phyloP scores from a whole-genome alignment of 768 basidiomycete species.

The Peribolospora kevripleyi region DNA sequence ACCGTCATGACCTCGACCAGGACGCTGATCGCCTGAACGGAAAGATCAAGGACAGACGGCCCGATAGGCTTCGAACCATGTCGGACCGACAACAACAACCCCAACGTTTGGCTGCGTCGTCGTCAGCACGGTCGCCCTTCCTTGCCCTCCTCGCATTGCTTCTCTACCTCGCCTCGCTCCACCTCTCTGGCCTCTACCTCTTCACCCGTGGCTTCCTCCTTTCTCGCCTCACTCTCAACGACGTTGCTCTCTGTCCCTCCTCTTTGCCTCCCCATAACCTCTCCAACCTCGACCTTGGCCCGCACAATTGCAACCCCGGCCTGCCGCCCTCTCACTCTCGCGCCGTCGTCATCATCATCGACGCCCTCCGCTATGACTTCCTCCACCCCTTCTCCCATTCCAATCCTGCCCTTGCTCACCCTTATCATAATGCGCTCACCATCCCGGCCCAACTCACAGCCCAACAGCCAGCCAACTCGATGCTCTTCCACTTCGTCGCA shows the following conservation, averaged over 20 bases:
- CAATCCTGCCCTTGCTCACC: conserved; percentile 22
- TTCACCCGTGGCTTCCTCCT: conserved; percentile 82
- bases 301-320: conserved; percentile 5
- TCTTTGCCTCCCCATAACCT: background rate
- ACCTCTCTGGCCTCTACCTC: conserved; percentile 56
- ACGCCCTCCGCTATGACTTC: conserved; percentile 84
- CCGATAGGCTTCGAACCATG: background rate
- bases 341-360: conserved; percentile 66
- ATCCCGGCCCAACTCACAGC: conserved; percentile 49
- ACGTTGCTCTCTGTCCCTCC: background rate
- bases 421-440: conserved; percentile 59
- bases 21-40: no score
- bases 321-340: conserved; percentile 35
- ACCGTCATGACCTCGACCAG: no score
- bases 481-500: conserved; percentile 68
- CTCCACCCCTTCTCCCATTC: conserved; percentile 38
- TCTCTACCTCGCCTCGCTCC: conserved; percentile 23
- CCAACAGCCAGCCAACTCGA: conserved; percentile 40
- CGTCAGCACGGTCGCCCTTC: conserved; percentile 3
- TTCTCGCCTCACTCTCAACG: conserved; percentile 35
- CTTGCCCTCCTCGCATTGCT: conserved; percentile 24
- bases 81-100: background rate
- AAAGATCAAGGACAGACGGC: background rate
- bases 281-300: no score
- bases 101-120: background rate